A percentile compares a stretch with the other conserved stretches of the same genome.
These are phyloP conservation scores for Phoma herbarum DNA, from an alignment of 2,329 filamentous ascomycete genomes.

Conservation along the genomic window DNA sequence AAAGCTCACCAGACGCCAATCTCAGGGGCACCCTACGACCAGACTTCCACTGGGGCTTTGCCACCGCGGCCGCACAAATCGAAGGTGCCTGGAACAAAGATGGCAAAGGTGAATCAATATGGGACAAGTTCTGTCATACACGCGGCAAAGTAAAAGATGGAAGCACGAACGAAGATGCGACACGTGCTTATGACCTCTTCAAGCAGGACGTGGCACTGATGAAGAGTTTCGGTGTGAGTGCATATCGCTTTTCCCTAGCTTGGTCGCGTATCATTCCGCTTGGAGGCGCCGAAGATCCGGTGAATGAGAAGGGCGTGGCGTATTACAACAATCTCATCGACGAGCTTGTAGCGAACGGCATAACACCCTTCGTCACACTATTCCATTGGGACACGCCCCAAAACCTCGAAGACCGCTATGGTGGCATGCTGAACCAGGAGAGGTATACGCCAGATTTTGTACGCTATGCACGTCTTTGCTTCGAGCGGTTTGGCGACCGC, in stretches of 20 bases:
- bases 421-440: slow-evolving; percentile 32
- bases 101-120: slow-evolving; percentile 55
- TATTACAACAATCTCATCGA: slow-evolving; percentile 33
- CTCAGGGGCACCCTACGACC: slow-evolving; percentile 38
- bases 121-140: slow-evolving; percentile 55
- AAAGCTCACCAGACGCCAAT: slow-evolving; percentile 10
- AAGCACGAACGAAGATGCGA: slow-evolving; percentile 47
- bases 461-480: slow-evolving; percentile 52
- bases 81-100: slow-evolving; percentile 56
- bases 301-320: slow-evolving; percentile 29
- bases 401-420: slow-evolving; percentile 30
- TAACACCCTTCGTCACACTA: slow-evolving; percentile 32
- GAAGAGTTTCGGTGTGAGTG: slow-evolving; percentile 30
- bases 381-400: slow-evolving; percentile 35
- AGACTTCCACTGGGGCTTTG: slow-evolving; percentile 55
- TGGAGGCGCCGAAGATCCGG: slow-evolving; percentile 26
- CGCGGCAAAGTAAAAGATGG: slow-evolving; percentile 53
- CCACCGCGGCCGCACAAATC: slow-evolving; percentile 56
- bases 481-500: slow-evolving; percentile 51
- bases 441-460: slow-evolving; percentile 39
- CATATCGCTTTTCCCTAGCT: slow-evolving; percentile 31
- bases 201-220: slow-evolving; percentile 54
- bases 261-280: slow-evolving; percentile 34
- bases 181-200: slow-evolving; percentile 51
- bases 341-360: slow-evolving; percentile 23